Evolutionary conservation across 352 stramenopile species (phyloP), one percentile per base, ranked within the genome.

Genomic region (Pythium phragmiticola): DNA sequence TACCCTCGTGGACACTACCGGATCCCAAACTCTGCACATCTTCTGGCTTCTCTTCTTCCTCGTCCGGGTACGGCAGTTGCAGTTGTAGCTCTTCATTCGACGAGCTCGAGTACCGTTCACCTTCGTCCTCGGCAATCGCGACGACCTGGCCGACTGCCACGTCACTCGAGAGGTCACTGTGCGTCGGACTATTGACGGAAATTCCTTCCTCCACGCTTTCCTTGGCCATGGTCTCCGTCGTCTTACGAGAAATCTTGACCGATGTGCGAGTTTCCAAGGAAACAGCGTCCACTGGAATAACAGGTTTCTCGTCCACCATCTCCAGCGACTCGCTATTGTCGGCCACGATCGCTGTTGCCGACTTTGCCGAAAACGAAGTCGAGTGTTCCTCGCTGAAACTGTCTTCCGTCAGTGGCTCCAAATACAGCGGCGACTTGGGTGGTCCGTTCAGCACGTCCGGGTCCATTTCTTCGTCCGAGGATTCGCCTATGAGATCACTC

Each of bases 401-500:
- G 48, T 33, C 45, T 47, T 72, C 65, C 2, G 52, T 57, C 19
- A 72, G 26, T 5, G 30, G 50, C 53, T 72, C 65, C 46, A 72
- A 55, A 41, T 70, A 63, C 42, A 63, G 28, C 5, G 46, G 57
- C 28, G 57, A 64, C 46, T 54, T 42, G 12, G 58, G 43, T 41
- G 34, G 34, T 30, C 26, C 26, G 34, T 14, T 28, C 46, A 60
- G 19, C 11, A 7, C 36, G 16, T 48, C 26, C 19, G 39, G 30
- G 26, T 61, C 63, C 1, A 47, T n/a, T 45, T 72, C 65, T 45
- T 72, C 65, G 23, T 72, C 65, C 1, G 52, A 65, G 7, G 52
- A 72, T 33, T 70, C 64, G 26, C 65, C 65, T 23, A 72, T 64
- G n/a, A 72, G 48, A 30, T 72, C 65, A 34, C 65, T 72, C 41